phyloP scores from a whole-genome alignment of 2,329 filamentous ascomycete species.

The Pseudomassariella vexata region DNA sequence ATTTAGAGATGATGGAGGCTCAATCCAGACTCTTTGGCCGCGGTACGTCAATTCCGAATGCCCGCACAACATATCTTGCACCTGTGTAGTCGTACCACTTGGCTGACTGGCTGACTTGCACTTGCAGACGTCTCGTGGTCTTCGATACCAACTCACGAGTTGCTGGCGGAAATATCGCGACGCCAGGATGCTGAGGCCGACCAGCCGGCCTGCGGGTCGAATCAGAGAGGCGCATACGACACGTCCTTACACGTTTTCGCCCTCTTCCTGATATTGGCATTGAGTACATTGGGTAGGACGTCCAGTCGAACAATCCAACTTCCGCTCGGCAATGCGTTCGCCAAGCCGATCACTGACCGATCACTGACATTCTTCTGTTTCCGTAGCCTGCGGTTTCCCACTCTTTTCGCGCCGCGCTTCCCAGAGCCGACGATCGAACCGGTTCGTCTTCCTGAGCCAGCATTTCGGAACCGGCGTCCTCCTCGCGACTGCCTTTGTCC shows the following conservation, averaged over 20 bases:
- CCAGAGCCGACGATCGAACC: constrained; percentile 50
- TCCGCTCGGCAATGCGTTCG: not conserved
- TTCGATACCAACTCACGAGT: constrained; percentile 44
- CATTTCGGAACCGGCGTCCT: constrained; percentile 80
- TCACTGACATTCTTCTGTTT: not conserved
- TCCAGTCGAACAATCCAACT: no score
- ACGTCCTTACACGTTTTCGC: constrained; percentile 63
- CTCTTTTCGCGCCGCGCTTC: constrained; percentile 56
- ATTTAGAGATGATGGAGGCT: no score
- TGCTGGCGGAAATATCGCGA: constrained; percentile 46
- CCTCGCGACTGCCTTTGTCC: constrained; percentile 82
- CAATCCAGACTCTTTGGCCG: no score
- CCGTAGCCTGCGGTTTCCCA: constrained; percentile 58
- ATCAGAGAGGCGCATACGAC: constrained; percentile 53
- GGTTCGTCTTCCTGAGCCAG: constrained; percentile 60
- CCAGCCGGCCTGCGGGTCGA: constrained; percentile 47
- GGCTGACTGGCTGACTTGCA: no score
- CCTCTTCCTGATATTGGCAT: constrained; percentile 56
- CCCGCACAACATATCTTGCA: no score
- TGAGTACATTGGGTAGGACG: constrained; percentile 58
- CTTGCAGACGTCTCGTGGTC: constrained; percentile 36
- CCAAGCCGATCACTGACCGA: constrained; percentile 8
- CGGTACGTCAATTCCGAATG: no score
- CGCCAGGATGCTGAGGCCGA: constrained; percentile 32
- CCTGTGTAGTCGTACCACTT: no score